Base-by-base conservation (phyloP, 805 yeast genomes). In the Wickerhamiella occidentalis region DNA sequence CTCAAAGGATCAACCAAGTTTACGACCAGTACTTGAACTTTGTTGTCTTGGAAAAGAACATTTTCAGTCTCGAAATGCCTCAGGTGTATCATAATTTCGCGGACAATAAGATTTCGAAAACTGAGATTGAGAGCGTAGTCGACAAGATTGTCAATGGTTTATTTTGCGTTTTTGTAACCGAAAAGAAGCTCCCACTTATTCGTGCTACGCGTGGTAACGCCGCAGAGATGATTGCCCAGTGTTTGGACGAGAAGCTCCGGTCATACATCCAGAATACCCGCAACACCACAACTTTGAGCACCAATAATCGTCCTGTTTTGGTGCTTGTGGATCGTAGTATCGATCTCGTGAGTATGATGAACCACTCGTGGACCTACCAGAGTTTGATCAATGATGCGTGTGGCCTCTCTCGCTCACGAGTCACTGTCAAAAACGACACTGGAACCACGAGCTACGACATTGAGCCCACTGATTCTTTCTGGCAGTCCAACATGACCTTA, bases 321-420 rank as follows among this genome's bases (percentile, higher is more conserved):
- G 73, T 94, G 28, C 65, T 92, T 37, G 67, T 92, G 41, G 99
- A 92, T 66, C 75, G 99, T 64, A 85, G 82, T 61, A 73, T 92
- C 52, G 97, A 92, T 66, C 71, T 92, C 53, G 81, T 92, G 1
- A 82, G 95, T 13, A 90, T 92, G 96, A 80, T 92, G 65, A 77
- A 90, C 1, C 99, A 92, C 67, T 85, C 96, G 11, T 90, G 97
- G 96, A 88, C 94, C 45, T 92, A 92, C 64, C 95, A 90, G 68
- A 87, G 96, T 60, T 80, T 92, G 77, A 92, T 92, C 17, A 84
- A 88, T 60, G 99, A 92, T 63, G 92, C 87, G 4, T 85, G 92
- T 63, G 75, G 77, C 47, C 72, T 92, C 58, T 76, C 80, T 55
- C 76, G 94, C 61, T 88, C 90, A 63, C 82, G 96, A 21, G 82